A percentile compares a stretch with the other conserved stretches of the same genome.
phyloP scores from a whole-genome alignment of 371 early-diverging fungal genomes.

The Coemansia sp. region DNA sequence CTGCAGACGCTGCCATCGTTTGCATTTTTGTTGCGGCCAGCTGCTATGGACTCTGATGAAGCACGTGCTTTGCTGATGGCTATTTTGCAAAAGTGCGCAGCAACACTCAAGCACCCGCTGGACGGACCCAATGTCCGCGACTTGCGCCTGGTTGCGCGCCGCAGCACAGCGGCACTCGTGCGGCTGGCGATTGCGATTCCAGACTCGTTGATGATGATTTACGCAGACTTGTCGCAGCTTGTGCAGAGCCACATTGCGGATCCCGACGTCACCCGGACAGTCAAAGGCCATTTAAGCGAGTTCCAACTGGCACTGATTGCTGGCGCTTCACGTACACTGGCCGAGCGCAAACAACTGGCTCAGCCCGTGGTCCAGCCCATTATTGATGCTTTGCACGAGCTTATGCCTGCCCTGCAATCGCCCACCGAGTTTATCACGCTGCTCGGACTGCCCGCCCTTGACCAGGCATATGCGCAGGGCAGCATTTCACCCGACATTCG shows the following conservation, averaged over 20 bases:
- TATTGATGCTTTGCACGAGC: slow-evolving; percentile 20
- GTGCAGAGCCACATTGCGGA: slow-evolving; percentile 28
- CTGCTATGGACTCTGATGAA: slow-evolving; percentile 7
- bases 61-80: slow-evolving; percentile 32
- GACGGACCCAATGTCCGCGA: slow-evolving; percentile 10
- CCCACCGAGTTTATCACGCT: slow-evolving; percentile 20
- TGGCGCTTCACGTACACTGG: slow-evolving; percentile 21
- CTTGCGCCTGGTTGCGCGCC: slow-evolving; percentile 21
- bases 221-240: slow-evolving; percentile 33
- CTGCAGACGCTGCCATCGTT: slow-evolving; percentile 44
- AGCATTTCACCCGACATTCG: neutral
- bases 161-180: slow-evolving; percentile 42
- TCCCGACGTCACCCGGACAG: slow-evolving; percentile 8
- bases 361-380: slow-evolving; percentile 38
- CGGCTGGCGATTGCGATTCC: slow-evolving; percentile 32
- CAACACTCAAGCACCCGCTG: neutral
- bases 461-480: slow-evolving; percentile 12
- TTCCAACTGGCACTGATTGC: slow-evolving; percentile 46
- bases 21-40: slow-evolving; percentile 40
- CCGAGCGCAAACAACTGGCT: slow-evolving; percentile 35
- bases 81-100: slow-evolving; percentile 28
- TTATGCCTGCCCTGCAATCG: slow-evolving; percentile 24
- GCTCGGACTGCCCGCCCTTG: slow-evolving; percentile 34
- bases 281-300: slow-evolving; percentile 38
- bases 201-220: slow-evolving; percentile 41